phyloP scores from a whole-genome alignment of 2,329 filamentous ascomycete species.

The Paecilomyces niveus region DNA sequence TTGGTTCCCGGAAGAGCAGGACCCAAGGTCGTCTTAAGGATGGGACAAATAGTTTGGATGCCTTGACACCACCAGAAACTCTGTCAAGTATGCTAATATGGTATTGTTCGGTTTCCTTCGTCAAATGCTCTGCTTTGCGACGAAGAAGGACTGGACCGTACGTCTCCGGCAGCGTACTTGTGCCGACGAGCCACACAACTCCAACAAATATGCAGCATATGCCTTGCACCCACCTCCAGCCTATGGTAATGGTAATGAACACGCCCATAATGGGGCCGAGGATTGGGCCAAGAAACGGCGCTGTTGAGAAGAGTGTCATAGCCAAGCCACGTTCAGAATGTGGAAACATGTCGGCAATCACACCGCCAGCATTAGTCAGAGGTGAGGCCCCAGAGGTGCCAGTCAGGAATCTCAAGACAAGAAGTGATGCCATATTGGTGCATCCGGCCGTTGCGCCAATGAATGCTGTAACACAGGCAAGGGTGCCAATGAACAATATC shows the following conservation, averaged over 20 bases:
- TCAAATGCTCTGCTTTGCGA: slow-evolving; percentile 35
- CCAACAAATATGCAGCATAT: slow-evolving; percentile 38
- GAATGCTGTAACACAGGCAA: slow-evolving; percentile 30
- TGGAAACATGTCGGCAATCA: slow-evolving; percentile 41
- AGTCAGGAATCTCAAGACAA: slow-evolving; percentile 42
- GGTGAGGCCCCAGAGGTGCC: slow-evolving; percentile 38
- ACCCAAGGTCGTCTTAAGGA: slow-evolving; percentile 39
- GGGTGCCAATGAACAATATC: slow-evolving; percentile 38
- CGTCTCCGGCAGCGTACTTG: slow-evolving; percentile 38
- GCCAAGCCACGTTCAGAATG: slow-evolving; percentile 36
- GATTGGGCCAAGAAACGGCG: slow-evolving; percentile 41
- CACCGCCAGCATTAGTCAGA: slow-evolving; percentile 40
- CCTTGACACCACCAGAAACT: slow-evolving; percentile 30
- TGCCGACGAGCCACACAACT: slow-evolving; percentile 34
- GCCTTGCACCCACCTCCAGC: slow-evolving; percentile 40
- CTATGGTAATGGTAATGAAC: slow-evolving; percentile 39
- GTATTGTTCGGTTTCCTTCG: slow-evolving; percentile 37
- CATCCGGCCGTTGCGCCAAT: slow-evolving; percentile 35
- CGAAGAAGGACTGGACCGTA: slow-evolving; percentile 43
- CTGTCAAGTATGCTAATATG: slow-evolving; percentile 28
- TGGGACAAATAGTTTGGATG: slow-evolving; percentile 30
- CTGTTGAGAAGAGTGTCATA: slow-evolving; percentile 34
- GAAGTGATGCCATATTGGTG: slow-evolving; percentile 22
- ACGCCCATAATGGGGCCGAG: slow-evolving; percentile 49
- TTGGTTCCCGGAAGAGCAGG: slow-evolving; percentile 40